Percentiles rank a stretch among this genome's conserved stretches.
Conservation (phyloP, 768 basidiomycete genomes). For the Exidia glandulosa region DNA sequence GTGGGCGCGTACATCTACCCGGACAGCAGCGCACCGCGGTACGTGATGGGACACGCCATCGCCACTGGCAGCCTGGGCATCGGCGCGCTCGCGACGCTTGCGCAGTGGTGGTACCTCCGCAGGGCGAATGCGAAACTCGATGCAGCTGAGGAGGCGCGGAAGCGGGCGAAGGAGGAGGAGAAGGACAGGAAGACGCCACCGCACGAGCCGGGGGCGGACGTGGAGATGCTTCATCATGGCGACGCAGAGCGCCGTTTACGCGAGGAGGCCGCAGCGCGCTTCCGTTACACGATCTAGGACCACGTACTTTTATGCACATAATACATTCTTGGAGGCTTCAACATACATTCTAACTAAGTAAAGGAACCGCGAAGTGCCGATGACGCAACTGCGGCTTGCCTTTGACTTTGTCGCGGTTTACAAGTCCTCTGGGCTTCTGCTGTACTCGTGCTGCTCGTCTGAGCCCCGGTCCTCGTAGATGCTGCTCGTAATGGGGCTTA, state of each 20-base stretch:
- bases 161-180: neutral
- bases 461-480: constrained; percentile 8
- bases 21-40: neutral
- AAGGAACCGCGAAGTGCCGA: too few species aligned
- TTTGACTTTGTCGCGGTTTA: neutral
- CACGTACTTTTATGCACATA: too few species aligned
- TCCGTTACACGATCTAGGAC: neutral
- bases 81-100: neutral
- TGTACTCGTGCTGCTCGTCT: neutral
- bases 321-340: too few species aligned
- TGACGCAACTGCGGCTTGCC: too few species aligned
- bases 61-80: neutral
- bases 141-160: neutral
- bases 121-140: neutral
- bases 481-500: constrained; percentile 33
- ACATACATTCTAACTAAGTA: too few species aligned
- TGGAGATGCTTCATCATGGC: neutral
- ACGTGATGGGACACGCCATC: neutral
- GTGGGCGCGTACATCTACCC: neutral
- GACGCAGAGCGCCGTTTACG: neutral
- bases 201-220: neutral
- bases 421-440: neutral
- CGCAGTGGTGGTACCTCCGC: neutral
- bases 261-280: neutral
- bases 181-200: neutral